Percentiles rank a stretch among this genome's conserved stretches.
phyloP scores from a whole-genome alignment of 1,284 basidiomycete species.

The Ganoderma meredithae region DNA sequence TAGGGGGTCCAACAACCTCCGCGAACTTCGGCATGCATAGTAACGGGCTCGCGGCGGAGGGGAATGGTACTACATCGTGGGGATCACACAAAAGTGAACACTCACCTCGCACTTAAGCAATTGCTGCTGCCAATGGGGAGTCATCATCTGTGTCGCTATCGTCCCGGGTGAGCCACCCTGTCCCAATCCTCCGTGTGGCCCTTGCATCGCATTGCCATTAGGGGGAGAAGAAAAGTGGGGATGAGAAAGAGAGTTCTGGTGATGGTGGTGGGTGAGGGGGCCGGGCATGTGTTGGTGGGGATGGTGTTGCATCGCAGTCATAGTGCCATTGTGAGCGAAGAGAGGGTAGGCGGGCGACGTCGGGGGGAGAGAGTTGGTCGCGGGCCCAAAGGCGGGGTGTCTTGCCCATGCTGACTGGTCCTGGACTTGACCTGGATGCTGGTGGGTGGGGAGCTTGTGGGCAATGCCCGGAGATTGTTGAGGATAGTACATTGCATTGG shows the following conservation, averaged over 20 bases:
- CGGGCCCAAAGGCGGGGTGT: slow-evolving; percentile 68
- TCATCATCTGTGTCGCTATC: slow-evolving; percentile 64
- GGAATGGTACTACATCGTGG: slow-evolving; percentile 16
- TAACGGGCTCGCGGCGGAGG: not conserved
- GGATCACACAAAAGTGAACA: slow-evolving; percentile 21
- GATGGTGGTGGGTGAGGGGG: slow-evolving; percentile 63
- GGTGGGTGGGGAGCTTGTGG: slow-evolving; percentile 72
- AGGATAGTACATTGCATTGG: slow-evolving; percentile 78
- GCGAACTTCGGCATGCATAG: slow-evolving; percentile 11
- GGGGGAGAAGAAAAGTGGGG: slow-evolving; percentile 72
- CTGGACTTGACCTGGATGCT: slow-evolving; percentile 47
- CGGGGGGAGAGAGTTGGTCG: slow-evolving; percentile 65
- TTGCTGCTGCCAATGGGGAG: slow-evolving; percentile 82
- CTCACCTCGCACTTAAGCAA: slow-evolving; percentile 81
- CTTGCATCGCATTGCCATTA: slow-evolving; percentile 58
- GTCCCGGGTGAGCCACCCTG: slow-evolving; percentile 71
- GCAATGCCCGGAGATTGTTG: slow-evolving; percentile 80
- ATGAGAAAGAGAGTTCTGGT: slow-evolving; percentile 74
- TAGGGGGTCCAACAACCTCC: not conserved
- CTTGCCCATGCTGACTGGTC: slow-evolving; percentile 73
- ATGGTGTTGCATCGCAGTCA: slow-evolving; percentile 63
- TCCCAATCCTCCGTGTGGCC: slow-evolving; percentile 57
- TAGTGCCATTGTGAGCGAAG: slow-evolving; percentile 67
- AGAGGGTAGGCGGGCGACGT: slow-evolving; percentile 75
- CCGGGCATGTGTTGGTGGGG: slow-evolving; percentile 53